phyloP scores from a whole-genome alignment of 2,329 filamentous ascomycete genomes.

The Bipolaris gigantea region DNA sequence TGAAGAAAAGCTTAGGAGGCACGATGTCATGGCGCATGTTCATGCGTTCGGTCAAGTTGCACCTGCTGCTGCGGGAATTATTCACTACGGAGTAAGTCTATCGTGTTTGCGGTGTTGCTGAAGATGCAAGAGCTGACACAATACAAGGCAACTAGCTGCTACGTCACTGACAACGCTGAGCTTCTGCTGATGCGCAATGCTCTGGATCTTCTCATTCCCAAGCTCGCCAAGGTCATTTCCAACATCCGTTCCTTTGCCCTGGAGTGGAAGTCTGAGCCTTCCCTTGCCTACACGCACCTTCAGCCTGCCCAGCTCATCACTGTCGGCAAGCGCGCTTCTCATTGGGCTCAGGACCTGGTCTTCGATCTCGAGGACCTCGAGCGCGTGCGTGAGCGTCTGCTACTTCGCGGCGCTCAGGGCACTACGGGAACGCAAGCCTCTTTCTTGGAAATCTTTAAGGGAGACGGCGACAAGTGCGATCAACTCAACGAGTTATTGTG shows the following conservation, averaged over 20 bases:
- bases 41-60: conserved; percentile 74
- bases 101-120: neutral
- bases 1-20: conserved; percentile 59
- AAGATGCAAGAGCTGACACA: conserved; percentile 62
- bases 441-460: conserved; percentile 70
- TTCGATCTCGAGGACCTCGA: conserved; percentile 77
- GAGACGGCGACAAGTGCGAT: conserved; percentile 63
- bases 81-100: conserved; percentile 67
- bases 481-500: conserved; percentile 65
- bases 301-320: conserved; percentile 67
- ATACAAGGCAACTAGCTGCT: conserved; percentile 46
- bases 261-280: conserved; percentile 71
- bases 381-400: conserved; percentile 66
- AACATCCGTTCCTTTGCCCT: conserved; percentile 74
- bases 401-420: conserved; percentile 67
- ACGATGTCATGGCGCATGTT: conserved; percentile 70
- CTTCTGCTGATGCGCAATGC: conserved; percentile 72
- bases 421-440: conserved; percentile 60
- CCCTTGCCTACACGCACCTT: conserved; percentile 75
- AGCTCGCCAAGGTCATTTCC: conserved; percentile 75
- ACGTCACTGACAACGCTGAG: conserved; percentile 35
- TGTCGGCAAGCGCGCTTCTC: conserved; percentile 68
- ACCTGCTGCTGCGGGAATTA: conserved; percentile 78
- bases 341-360: conserved; percentile 76
- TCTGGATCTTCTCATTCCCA: conserved; percentile 73